A percentile compares a stretch with the other conserved stretches of the same genome.
Conservation (phyloP, 1,139 yeast genomes). For the Hansenula lynferdii region DNA sequence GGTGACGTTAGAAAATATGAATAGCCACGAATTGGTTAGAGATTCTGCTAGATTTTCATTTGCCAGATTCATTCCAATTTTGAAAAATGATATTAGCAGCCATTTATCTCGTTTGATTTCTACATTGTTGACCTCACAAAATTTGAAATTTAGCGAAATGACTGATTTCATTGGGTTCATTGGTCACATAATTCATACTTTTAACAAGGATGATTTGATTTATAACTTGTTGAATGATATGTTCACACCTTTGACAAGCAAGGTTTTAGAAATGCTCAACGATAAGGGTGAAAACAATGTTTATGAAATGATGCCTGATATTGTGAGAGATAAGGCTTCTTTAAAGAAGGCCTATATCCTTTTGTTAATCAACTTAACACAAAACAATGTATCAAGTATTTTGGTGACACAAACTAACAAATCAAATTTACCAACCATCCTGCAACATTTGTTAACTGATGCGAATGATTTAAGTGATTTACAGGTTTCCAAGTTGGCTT, state of each 20-base stretch:
- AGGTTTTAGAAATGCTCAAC: constrained; percentile 53
- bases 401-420: constrained; percentile 66
- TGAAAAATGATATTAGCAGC: constrained; percentile 47
- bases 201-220: constrained; percentile 60
- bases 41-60: constrained; percentile 86
- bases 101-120: constrained; percentile 73
- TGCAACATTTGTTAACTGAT: constrained; percentile 63
- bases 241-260: constrained; percentile 66
- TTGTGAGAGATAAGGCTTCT: constrained; percentile 53
- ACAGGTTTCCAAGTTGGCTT: constrained; percentile 59
- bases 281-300: constrained; percentile 36
- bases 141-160: constrained; percentile 60
- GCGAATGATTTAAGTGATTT: constrained; percentile 52
- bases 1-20: constrained; percentile 75
- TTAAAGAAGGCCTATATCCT: constrained; percentile 69
- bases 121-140: constrained; percentile 63
- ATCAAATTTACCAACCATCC: constrained; percentile 54
- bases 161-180: constrained; percentile 79
- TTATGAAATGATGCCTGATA: constrained; percentile 37
- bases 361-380: constrained; percentile 61
- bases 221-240: constrained; percentile 72
- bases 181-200: constrained; percentile 83
- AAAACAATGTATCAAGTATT: constrained; percentile 77
- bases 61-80: constrained; percentile 77
- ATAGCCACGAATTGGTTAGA: constrained; percentile 64